Evolutionary conservation across 768 basidiomycete species (phyloP).

Genomic region (Lactarius trivialis): DNA sequence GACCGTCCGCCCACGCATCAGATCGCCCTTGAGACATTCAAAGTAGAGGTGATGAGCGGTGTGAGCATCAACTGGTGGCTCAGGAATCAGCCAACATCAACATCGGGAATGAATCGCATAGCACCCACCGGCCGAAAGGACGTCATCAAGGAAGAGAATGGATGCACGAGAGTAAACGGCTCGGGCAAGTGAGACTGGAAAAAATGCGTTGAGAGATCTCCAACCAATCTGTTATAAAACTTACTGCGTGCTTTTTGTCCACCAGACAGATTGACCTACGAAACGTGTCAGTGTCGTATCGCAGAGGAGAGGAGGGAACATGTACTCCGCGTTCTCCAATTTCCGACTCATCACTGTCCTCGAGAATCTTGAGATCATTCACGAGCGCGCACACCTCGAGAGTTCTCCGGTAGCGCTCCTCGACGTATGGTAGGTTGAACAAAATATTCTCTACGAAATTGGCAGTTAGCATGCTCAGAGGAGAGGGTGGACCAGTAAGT

Average conservation of each 20-base stretch:
- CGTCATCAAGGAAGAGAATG: slow-evolving; percentile 78
- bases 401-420: slow-evolving; percentile 68
- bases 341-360: slow-evolving; percentile 83
- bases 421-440: slow-evolving; percentile 70
- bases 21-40: slow-evolving; percentile 71
- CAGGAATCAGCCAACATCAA: not conserved
- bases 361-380: slow-evolving; percentile 71
- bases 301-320: not conserved
- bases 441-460: slow-evolving; percentile 55
- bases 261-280: slow-evolving; percentile 42
- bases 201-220: slow-evolving; percentile 3
- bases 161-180: slow-evolving; percentile 88
- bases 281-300: not conserved
- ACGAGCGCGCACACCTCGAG: slow-evolving; percentile 71
- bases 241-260: slow-evolving; percentile 51
- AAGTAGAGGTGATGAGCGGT: slow-evolving; percentile 79
- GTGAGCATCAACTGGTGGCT: slow-evolving; percentile 63
- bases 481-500: slow-evolving; percentile 1
- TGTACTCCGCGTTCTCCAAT: slow-evolving; percentile 79
- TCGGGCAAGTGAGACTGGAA: slow-evolving; percentile 63
- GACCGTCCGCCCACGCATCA: slow-evolving; percentile 73
- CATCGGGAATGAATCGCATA: not conserved
- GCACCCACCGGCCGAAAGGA: slow-evolving; percentile 42
- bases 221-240: not conserved
- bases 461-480: slow-evolving; percentile 5